Evolutionary conservation across 805 yeast genomes (phyloP).

Genomic region (Ascoidea asiatica): DNA sequence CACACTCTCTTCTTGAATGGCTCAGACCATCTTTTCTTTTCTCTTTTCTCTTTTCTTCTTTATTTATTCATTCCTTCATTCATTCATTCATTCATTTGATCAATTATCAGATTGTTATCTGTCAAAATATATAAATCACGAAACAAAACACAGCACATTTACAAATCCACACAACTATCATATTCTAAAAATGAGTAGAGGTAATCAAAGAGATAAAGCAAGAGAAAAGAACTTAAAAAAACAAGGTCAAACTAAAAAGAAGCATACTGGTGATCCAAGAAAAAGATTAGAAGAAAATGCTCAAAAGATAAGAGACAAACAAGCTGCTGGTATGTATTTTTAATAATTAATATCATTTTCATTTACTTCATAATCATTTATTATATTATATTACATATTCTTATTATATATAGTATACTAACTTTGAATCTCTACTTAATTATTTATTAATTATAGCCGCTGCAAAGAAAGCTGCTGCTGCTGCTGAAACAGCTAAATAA

Average conservation of each 20-base stretch:
- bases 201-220: slow-evolving; percentile 92
- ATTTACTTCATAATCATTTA: background rate
- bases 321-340: slow-evolving; percentile 53
- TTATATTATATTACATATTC: background rate
- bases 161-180: background rate
- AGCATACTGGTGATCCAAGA: slow-evolving; percentile 72
- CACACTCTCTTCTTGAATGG: background rate
- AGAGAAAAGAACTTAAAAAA: slow-evolving; percentile 81
- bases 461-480: slow-evolving; percentile 30
- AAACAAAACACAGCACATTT: background rate
- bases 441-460: too few relatives aligned
- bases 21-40: background rate
- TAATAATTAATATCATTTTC: background rate
- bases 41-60: background rate
- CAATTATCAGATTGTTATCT: background rate
- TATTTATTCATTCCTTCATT: too few relatives aligned
- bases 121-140: background rate
- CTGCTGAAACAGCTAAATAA: background rate
- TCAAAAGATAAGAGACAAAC: slow-evolving; percentile 79
- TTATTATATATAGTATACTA: background rate
- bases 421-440: background rate
- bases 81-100: too few relatives aligned
- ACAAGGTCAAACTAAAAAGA: slow-evolving; percentile 51
- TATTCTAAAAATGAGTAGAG: slow-evolving; percentile 64
- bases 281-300: slow-evolving; percentile 86